A percentile compares a stretch with the other conserved stretches of the same genome.
phyloP scores from a whole-genome alignment of 2,329 filamentous ascomycete genomes.

The Aspergillus vadensis region DNA sequence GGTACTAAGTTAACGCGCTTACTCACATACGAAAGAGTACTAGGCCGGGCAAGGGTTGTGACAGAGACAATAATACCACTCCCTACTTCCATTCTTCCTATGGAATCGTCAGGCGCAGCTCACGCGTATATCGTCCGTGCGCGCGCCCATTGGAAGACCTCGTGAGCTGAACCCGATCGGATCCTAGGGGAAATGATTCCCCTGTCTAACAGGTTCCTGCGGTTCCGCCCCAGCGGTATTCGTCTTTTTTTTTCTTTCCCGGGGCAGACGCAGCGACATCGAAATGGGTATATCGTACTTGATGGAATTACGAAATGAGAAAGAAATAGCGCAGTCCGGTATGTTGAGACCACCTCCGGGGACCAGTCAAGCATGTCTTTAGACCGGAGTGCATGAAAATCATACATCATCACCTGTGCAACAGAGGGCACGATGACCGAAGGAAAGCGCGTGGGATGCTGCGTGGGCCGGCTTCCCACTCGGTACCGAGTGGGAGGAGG shows the following conservation, averaged over 20 bases:
- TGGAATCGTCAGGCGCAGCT: conserved; percentile 23
- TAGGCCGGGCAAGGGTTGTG: conserved; percentile 14
- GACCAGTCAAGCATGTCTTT: conserved; percentile 13
- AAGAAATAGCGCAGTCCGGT: conserved; percentile 21
- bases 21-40: conserved; percentile 12
- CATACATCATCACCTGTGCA: conserved; percentile 24
- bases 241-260: conserved; percentile 20
- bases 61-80: conserved; percentile 11
- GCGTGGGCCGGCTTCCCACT: conserved; percentile 23
- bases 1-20: conserved; percentile 18
- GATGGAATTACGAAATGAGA: conserved; percentile 14
- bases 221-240: conserved; percentile 27
- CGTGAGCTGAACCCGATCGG: conserved; percentile 25
- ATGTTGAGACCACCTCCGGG: conserved; percentile 12
- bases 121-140: conserved; percentile 29
- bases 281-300: conserved; percentile 6
- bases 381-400: conserved; percentile 19
- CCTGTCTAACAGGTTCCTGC: conserved; percentile 28
- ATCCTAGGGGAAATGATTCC: conserved; percentile 14
- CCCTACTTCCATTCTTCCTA: conserved; percentile 13
- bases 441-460: conserved; percentile 23
- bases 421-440: conserved; percentile 13
- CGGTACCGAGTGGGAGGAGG: conserved; percentile 15
- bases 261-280: conserved; percentile 16
- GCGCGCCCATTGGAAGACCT: conserved; percentile 22